Evolutionary conservation across 225 moss, liverwort and hornwort species (phyloP).

Genomic region (Physcomitrellopsis africana): DNA sequence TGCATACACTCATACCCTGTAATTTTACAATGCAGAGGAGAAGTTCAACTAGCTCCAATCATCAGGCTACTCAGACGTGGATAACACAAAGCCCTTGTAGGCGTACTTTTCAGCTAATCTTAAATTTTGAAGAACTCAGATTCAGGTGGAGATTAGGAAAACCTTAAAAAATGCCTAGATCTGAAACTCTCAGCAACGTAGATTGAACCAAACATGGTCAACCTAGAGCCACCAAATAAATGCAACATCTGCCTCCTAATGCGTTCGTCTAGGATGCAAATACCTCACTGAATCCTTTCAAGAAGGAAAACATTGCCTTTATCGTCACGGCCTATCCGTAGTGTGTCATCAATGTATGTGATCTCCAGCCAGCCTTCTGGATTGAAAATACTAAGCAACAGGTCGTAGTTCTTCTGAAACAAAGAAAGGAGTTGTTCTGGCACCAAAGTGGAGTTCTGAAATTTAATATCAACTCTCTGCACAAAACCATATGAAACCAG

Average conservation of each 20-base stretch:
- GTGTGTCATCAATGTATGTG: slow-evolving; percentile 77
- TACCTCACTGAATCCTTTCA: slow-evolving; percentile 50
- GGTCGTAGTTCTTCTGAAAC: slow-evolving; percentile 84
- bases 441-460: slow-evolving; percentile 64
- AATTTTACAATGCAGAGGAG: too few relatives aligned
- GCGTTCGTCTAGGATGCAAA: background rate
- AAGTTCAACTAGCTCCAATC: too few relatives aligned
- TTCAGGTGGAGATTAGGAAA: too few relatives aligned
- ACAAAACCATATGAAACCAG: slow-evolving; percentile 19
- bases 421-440: slow-evolving; percentile 80
- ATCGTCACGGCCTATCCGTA: slow-evolving; percentile 84
- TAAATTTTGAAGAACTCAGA: too few relatives aligned
- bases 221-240: too few relatives aligned
- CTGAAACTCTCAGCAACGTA: too few relatives aligned
- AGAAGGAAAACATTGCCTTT: slow-evolving; percentile 87
- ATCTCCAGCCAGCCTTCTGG: slow-evolving; percentile 94
- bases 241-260: background rate
- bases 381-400: slow-evolving; percentile 82
- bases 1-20: too few relatives aligned
- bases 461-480: slow-evolving; percentile 84
- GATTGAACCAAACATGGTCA: too few relatives aligned
- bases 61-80: too few relatives aligned
- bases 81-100: too few relatives aligned
- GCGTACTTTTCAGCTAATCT: too few relatives aligned
- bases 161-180: too few relatives aligned